Percentiles rank a stretch among this genome's conserved stretches.
Conservation (phyloP, 2,329 filamentous ascomycete genomes). For the Fusarium verrucosum region DNA sequence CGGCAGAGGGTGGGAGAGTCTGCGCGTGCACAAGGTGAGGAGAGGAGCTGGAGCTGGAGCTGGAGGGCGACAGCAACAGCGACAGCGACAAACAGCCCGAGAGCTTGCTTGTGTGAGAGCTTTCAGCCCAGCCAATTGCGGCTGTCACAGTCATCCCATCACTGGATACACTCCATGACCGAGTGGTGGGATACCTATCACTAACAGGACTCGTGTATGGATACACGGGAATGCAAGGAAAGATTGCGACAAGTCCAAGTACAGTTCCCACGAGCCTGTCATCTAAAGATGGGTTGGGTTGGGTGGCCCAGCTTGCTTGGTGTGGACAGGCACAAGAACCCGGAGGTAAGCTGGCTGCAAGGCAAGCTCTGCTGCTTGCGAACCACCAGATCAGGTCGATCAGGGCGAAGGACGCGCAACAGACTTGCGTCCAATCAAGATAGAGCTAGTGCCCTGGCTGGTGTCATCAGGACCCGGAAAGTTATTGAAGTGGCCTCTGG, state of each 20-base stretch:
- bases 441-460: neutral
- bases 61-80: constrained; percentile 18
- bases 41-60: constrained; percentile 3
- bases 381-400: constrained; percentile 28
- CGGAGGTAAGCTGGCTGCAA: constrained; percentile 26
- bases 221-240: constrained; percentile 37
- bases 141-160: constrained; percentile 29
- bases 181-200: constrained; percentile 27
- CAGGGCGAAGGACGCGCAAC: constrained; percentile 34
- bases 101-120: constrained; percentile 35
- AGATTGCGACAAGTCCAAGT: constrained; percentile 21
- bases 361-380: constrained; percentile 21
- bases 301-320: constrained; percentile 30
- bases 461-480: constrained; percentile 16
- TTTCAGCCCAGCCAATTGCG: constrained; percentile 31
- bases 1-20: constrained; percentile 38
- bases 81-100: constrained; percentile 19
- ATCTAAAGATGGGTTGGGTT: constrained; percentile 33
- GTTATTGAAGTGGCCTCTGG: constrained; percentile 13
- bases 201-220: constrained; percentile 31
- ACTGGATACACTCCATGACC: constrained; percentile 38
- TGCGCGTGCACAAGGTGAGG: constrained; percentile 30
- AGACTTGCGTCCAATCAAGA: constrained; percentile 23
- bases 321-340: constrained; percentile 36
- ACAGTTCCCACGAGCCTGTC: constrained; percentile 35